These are phyloP conservation scores for Sporothrix protearum DNA, from an alignment of 2,329 filamentous ascomycete genomes.

Conservation along the genomic window DNA sequence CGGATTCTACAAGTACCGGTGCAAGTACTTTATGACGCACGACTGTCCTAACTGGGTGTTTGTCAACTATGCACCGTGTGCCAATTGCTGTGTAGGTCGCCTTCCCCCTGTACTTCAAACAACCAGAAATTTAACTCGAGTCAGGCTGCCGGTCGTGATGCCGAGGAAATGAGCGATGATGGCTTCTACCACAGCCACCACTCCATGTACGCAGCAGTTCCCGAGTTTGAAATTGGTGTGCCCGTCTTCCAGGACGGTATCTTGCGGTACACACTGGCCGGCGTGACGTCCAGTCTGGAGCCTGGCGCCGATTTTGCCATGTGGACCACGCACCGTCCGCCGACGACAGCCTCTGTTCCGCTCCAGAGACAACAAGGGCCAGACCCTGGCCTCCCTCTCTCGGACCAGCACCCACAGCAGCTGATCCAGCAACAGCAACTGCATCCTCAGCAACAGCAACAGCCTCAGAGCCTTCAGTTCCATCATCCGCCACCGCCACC, in stretches of 20 bases:
- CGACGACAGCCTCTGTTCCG: conserved; percentile 21
- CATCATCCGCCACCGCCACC: background rate
- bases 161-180: conserved; percentile 30
- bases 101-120: conserved; percentile 17
- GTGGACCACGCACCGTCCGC: conserved; percentile 39
- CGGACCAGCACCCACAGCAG: background rate
- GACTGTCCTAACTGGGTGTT: conserved; percentile 51
- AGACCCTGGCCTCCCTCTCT: background rate
- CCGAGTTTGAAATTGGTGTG: conserved; percentile 24
- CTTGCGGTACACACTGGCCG: conserved; percentile 48
- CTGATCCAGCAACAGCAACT: background rate
- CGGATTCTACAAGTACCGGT: conserved; percentile 49
- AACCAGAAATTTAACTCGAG: background rate
- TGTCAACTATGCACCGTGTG: conserved; percentile 46
- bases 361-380: background rate
- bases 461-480: background rate
- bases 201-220: background rate
- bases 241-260: conserved; percentile 40
- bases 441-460: background rate
- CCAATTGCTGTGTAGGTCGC: conserved; percentile 44
- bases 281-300: conserved; percentile 41
- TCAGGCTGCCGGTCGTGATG: conserved; percentile 51
- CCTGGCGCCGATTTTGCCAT: conserved; percentile 34
- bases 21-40: conserved; percentile 49
- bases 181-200: background rate